Evolutionary conservation across 179 eudicot genomes (phyloP).

Genomic region (Carnegiea gigantea): DNA sequence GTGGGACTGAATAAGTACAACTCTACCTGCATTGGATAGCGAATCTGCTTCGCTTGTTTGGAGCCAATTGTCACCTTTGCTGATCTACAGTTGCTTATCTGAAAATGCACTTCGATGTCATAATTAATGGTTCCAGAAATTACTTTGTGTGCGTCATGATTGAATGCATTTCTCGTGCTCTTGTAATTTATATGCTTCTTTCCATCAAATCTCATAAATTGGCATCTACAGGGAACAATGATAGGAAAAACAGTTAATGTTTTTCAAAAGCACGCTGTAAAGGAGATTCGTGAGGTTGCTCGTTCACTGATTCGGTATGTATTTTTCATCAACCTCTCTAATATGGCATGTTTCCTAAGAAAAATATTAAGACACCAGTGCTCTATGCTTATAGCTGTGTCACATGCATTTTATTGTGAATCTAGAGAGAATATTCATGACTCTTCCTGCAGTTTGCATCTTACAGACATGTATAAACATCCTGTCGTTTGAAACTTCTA

Average conservation of each 20-base stretch:
- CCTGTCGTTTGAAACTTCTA: no score
- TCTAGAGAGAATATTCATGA: not conserved
- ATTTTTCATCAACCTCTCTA: not conserved
- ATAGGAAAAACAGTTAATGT: slow-evolving; percentile 48
- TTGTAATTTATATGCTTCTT: not conserved
- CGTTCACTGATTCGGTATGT: slow-evolving; percentile 43
- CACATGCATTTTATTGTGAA: not conserved
- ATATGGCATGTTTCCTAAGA: not conserved
- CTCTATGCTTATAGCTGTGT: not conserved
- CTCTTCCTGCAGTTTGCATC: not conserved
- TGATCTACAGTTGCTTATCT: no score
- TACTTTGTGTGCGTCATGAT: no score
- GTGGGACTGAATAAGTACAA: no score
- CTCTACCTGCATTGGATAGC: no score
- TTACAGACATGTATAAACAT: not conserved
- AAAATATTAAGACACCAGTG: not conserved
- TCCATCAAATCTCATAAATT: not conserved
- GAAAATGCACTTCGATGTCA: no score
- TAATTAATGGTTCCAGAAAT: no score
- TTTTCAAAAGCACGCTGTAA: slow-evolving; percentile 42
- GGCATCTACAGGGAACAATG: slow-evolving; percentile 41
- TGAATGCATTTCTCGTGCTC: no score
- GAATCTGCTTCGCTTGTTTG: no score
- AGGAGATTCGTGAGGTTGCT: slow-evolving; percentile 38
- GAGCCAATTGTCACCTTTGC: no score